phyloP scores from a whole-genome alignment of 768 basidiomycete genomes.

The Suillus brevipes region DNA sequence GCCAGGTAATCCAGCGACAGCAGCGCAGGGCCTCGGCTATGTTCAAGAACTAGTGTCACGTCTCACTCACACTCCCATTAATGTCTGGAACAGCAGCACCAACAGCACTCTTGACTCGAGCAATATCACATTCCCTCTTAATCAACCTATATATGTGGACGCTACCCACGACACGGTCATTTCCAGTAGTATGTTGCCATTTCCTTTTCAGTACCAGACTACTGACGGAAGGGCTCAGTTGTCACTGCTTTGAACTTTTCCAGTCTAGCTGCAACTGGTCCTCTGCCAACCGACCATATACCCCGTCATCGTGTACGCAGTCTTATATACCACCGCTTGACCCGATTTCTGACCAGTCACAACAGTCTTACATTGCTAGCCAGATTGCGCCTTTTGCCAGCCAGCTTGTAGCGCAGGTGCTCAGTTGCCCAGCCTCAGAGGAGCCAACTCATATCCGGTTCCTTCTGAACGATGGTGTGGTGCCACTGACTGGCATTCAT shows the following conservation, averaged over 20 bases:
- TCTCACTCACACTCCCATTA: constrained; percentile 38
- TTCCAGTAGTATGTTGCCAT: constrained; percentile 30
- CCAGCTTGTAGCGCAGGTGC: constrained; percentile 48
- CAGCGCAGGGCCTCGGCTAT: constrained; percentile 41
- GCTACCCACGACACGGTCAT: constrained; percentile 48
- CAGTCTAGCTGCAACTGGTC: constrained; percentile 40
- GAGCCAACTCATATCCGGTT: constrained; percentile 39
- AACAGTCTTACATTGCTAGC: constrained; percentile 39
- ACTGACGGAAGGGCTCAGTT: constrained; percentile 20
- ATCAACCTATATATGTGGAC: constrained; percentile 45
- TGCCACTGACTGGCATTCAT: constrained; percentile 45
- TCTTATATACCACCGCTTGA: not conserved
- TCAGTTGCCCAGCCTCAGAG: constrained; percentile 36
- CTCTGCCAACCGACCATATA: constrained; percentile 40
- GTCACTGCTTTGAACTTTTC: constrained; percentile 48
- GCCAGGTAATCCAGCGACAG: constrained; percentile 44
- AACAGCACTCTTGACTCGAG: constrained; percentile 48
- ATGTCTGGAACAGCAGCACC: constrained; percentile 42
- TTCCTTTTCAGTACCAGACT: not conserved
- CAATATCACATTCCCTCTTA: constrained; percentile 35
- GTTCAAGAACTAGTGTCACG: constrained; percentile 46
- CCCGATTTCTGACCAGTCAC: not conserved
- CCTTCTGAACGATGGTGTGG: constrained; percentile 50
- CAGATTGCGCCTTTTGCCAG: constrained; percentile 48
- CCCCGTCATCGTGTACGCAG: constrained; percentile 29